These are phyloP conservation scores for Flaveria ramosissima DNA, from an alignment of 129 eudicot species.

Conservation along the genomic window DNA sequence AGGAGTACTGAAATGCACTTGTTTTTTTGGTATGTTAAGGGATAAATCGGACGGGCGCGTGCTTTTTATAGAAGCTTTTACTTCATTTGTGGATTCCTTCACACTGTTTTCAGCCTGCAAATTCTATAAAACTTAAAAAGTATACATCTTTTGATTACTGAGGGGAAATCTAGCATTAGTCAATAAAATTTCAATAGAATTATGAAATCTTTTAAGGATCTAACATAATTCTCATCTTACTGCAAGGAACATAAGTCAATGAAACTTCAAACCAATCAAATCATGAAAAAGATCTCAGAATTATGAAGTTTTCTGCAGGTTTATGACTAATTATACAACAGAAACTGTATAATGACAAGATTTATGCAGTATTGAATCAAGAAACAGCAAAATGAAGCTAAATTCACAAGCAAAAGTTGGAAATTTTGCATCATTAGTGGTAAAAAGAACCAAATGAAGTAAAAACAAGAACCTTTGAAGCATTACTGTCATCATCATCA, in stretches of 20 bases:
- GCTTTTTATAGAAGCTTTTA: slow-evolving; percentile 32
- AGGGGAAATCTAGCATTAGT: too few relatives aligned
- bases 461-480: slow-evolving; percentile 35
- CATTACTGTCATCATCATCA: slow-evolving; percentile 27
- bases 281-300: background rate
- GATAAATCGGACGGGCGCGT: slow-evolving; percentile 46
- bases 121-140: background rate
- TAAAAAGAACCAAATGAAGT: slow-evolving; percentile 7
- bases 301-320: background rate
- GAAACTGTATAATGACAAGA: slow-evolving; percentile 1
- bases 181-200: too few relatives aligned
- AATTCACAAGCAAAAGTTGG: slow-evolving; percentile 11
- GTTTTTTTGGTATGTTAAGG: slow-evolving; percentile 73
- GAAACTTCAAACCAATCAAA: slow-evolving; percentile 1
- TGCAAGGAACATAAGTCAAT: background rate
- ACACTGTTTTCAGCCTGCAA: slow-evolving; percentile 49
- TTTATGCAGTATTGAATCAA: background rate
- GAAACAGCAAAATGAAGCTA: slow-evolving; percentile 1
- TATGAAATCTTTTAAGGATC: slow-evolving; percentile 8
- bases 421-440: background rate
- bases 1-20: slow-evolving; percentile 51
- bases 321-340: background rate
- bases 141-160: background rate
- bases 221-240: background rate
- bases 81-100: slow-evolving; percentile 31